phyloP scores from a whole-genome alignment of 495 filamentous ascomycete species.

The Immersiella caudata region DNA sequence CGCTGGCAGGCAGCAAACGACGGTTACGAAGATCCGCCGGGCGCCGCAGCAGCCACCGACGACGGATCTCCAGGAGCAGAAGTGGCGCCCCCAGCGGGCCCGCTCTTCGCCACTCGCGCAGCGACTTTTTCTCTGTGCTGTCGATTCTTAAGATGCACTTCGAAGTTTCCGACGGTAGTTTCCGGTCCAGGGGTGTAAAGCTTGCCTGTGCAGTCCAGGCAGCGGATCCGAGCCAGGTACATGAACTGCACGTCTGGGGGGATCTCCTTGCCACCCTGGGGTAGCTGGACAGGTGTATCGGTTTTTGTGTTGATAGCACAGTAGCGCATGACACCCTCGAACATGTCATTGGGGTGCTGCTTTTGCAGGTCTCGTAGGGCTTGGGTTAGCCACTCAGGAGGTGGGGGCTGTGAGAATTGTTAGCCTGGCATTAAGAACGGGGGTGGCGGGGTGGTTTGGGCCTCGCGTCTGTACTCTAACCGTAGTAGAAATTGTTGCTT shows the following conservation, averaged over 20 bases:
- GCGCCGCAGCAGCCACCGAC: no score
- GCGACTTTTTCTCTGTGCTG: constrained; percentile 73
- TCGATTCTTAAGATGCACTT: constrained; percentile 83
- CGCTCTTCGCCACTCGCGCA: constrained; percentile 6
- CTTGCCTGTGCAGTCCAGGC: constrained; percentile 90
- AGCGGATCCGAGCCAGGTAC: constrained; percentile 83
- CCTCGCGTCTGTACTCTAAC: no score
- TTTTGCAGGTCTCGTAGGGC: constrained; percentile 65
- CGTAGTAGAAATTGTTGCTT: constrained; percentile 41
- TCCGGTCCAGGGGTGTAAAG: constrained; percentile 87
- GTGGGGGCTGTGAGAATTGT: constrained; percentile 60
- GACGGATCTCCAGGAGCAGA: no score
- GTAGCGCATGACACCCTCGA: constrained; percentile 88
- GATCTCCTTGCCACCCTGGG: constrained; percentile 47
- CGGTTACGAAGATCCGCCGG: no score
- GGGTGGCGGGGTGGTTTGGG: not conserved
- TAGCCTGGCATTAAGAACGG: constrained; percentile 9
- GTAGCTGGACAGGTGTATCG: constrained; percentile 52
- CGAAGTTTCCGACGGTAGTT: constrained; percentile 83
- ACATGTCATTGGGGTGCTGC: constrained; percentile 73
- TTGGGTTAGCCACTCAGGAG: constrained; percentile 75
- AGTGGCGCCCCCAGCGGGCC: not conserved
- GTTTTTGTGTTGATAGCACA: constrained; percentile 71
- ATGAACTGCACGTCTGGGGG: constrained; percentile 65
- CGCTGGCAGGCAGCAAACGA: not conserved